A percentile compares a stretch with the other conserved stretches of the same genome.
Conservation (phyloP, 2,329 filamentous ascomycete species). For the Kalmusia sp. region DNA sequence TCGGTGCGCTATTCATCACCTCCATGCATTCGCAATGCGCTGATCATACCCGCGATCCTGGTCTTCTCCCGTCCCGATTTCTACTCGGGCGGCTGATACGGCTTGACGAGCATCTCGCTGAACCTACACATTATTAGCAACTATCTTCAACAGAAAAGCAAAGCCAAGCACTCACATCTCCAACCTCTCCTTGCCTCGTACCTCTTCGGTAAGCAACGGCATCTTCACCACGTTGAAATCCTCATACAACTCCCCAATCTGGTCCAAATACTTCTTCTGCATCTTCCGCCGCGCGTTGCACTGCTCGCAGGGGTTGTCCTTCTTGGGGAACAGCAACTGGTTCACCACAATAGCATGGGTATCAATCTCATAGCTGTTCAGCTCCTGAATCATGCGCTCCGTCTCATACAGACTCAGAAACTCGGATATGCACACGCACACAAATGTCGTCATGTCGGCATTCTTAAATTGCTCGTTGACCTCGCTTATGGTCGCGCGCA, state of each 20-base stretch:
- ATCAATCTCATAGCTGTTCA: constrained; percentile 91
- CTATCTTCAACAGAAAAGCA: background rate
- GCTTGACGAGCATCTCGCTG: constrained; percentile 81
- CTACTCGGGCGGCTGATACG: constrained; percentile 71
- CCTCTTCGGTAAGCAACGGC: constrained; percentile 94
- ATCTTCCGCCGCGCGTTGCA: constrained; percentile 95
- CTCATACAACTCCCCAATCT: constrained; percentile 98
- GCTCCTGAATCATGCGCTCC: constrained; percentile 99
- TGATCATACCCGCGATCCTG: too few species aligned
- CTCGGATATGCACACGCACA: constrained; percentile 98
- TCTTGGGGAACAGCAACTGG: constrained; percentile 91
- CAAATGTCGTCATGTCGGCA: constrained; percentile 91
- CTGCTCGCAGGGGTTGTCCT: constrained; percentile 87
- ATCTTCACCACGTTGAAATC: constrained; percentile 99
- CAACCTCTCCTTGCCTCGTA: constrained; percentile 91
- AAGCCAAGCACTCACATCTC: constrained; percentile 64
- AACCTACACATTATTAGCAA: constrained; percentile 57
- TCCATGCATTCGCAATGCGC: too few species aligned
- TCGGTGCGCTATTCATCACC: too few species aligned
- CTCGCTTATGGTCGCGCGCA: constrained; percentile 91
- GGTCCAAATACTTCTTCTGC: constrained; percentile 99
- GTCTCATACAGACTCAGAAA: constrained; percentile 98
- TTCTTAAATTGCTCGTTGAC: constrained; percentile 99
- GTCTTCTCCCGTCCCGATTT: too few species aligned
- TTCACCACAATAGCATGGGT: constrained; percentile 98